These are phyloP conservation scores for Remersonia thermophila DNA, from an alignment of 2,329 filamentous ascomycete species.

Conservation along the genomic window DNA sequence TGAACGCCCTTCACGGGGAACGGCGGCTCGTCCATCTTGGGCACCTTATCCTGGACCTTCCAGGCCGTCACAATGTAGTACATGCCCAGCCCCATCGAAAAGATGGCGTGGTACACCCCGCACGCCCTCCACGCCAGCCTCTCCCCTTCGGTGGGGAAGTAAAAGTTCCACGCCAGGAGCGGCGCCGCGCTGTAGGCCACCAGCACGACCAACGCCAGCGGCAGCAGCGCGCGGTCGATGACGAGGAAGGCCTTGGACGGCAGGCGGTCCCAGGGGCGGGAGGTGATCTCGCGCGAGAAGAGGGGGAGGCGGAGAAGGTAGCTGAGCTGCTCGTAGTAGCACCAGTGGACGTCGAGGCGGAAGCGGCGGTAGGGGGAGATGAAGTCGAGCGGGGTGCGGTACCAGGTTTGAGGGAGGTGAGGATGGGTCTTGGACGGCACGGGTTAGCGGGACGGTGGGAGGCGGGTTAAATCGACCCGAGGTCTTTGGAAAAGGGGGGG, in stretches of 20 bases:
- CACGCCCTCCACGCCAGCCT: slow-evolving; percentile 15
- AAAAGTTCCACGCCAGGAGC: slow-evolving; percentile 19
- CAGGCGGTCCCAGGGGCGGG: slow-evolving; percentile 15
- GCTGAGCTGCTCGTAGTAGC: slow-evolving; percentile 12
- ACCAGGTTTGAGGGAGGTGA: slow-evolving; percentile 14
- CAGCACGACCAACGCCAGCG: slow-evolving; percentile 7
- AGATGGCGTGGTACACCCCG: slow-evolving; percentile 11
- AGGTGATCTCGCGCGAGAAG: slow-evolving; percentile 11
- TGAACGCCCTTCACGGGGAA: too few species aligned
- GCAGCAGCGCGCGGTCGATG: slow-evolving; percentile 3
- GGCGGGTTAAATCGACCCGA: too few species aligned
- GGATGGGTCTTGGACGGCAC: slow-evolving; percentile 22
- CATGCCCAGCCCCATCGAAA: neutral
- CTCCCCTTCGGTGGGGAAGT: slow-evolving; percentile 16
- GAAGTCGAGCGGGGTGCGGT: slow-evolving; percentile 24
- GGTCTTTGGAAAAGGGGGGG: too few species aligned
- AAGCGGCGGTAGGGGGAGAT: slow-evolving; percentile 12
- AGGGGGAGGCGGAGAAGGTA: slow-evolving; percentile 11
- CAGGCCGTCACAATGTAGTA: slow-evolving; percentile 1
- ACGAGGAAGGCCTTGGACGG: slow-evolving; percentile 15
- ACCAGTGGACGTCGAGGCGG: slow-evolving; percentile 15
- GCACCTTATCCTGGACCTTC: neutral
- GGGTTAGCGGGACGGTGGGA: too few species aligned
- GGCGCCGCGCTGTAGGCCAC: slow-evolving; percentile 12
- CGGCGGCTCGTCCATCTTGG: too few species aligned